These are phyloP conservation scores for Starmerella cellae DNA, from an alignment of 805 yeast species.

Conservation along the genomic window DNA sequence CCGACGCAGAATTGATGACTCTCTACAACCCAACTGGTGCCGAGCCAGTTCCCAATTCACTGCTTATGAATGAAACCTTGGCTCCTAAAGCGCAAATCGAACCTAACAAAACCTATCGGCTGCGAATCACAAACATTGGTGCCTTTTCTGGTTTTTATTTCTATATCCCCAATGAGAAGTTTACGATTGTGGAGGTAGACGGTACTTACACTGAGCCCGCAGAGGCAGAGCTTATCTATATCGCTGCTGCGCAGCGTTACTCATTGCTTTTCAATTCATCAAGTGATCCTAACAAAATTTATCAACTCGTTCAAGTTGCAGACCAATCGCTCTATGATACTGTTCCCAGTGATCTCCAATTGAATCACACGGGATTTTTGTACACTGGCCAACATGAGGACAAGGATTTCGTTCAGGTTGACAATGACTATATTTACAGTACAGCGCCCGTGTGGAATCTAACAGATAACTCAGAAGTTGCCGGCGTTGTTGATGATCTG, in stretches of 20 bases:
- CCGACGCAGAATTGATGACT: constrained; percentile 41
- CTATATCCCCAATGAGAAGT: constrained; percentile 75
- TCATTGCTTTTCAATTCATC: constrained; percentile 67
- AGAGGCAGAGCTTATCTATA: constrained; percentile 55
- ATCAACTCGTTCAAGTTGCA: constrained; percentile 66
- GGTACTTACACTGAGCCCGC: constrained; percentile 74
- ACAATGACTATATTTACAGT: constrained; percentile 52
- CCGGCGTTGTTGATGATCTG: constrained; percentile 26
- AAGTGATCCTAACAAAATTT: constrained; percentile 47
- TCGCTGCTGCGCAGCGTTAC: constrained; percentile 88
- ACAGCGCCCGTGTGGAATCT: constrained; percentile 33
- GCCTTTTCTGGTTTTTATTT: constrained; percentile 85
- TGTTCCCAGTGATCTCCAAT: constrained; percentile 47
- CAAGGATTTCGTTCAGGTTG: constrained; percentile 23
- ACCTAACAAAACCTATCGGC: constrained; percentile 72
- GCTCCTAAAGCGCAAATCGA: constrained; percentile 38
- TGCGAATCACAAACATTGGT: constrained; percentile 75
- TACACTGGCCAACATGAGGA: constrained; percentile 23
- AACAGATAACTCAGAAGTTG: constrained; percentile 13
- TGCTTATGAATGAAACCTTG: constrained; percentile 69
- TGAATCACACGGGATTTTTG: constrained; percentile 66
- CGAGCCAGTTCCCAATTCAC: constrained; percentile 82
- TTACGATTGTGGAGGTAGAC: constrained; percentile 82
- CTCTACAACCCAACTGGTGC: constrained; percentile 92
- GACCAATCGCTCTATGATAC: constrained; percentile 76